Conservation (phyloP, 495 filamentous ascomycete species). For the Tuber calosporum region DNA sequence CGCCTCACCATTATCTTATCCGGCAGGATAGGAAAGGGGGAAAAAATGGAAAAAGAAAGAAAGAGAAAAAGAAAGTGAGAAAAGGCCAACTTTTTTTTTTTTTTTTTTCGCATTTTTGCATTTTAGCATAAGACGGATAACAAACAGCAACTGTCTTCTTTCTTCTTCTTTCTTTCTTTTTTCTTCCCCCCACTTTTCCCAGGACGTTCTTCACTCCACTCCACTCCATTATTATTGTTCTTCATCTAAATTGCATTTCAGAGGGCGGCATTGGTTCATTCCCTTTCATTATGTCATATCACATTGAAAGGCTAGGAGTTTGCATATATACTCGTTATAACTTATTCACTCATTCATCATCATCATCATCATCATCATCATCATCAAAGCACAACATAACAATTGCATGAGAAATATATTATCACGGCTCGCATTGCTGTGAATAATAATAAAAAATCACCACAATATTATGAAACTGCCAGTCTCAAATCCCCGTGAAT, state of each 20-base stretch:
- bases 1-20: conserved; percentile 7
- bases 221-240: conserved; percentile 28
- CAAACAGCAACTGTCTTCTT: neutral
- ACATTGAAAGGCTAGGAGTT: neutral
- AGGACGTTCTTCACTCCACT: neutral
- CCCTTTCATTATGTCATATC: neutral
- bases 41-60: neutral
- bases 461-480: neutral
- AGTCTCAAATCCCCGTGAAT: neutral
- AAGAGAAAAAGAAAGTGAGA: neutral
- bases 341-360: neutral
- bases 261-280: conserved; percentile 2
- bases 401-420: neutral
- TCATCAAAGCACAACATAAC: neutral
- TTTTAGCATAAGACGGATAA: neutral
- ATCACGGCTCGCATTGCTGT: neutral
- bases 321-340: neutral
- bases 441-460: neutral
- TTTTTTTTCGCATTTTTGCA: conserved; percentile 3
- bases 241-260: neutral
- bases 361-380: neutral
- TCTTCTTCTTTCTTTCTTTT: conserved; percentile 1
- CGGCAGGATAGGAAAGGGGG: neutral
- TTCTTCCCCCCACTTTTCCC: conserved; percentile 10
- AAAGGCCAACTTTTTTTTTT: no score